These are phyloP conservation scores for Turritis glabra DNA, from an alignment of 345 rosid genomes.

Conservation along the genomic window DNA sequence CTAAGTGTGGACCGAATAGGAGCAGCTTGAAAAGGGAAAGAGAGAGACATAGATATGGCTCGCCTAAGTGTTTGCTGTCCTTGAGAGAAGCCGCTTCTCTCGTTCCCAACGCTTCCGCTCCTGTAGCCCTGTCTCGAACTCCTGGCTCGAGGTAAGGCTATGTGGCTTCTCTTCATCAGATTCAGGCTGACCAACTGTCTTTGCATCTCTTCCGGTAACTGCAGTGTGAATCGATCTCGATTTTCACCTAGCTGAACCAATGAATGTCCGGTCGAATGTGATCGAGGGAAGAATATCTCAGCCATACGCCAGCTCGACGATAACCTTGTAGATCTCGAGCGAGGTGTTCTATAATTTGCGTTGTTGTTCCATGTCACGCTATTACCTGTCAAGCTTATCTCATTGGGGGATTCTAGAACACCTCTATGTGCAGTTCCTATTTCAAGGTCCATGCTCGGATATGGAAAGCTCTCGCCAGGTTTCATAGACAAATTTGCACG, in stretches of 20 bases:
- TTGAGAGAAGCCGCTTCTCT: background rate
- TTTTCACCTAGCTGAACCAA: conserved; percentile 54
- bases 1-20: conserved; percentile 6
- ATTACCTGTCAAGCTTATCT: conserved; percentile 22
- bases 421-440: conserved; percentile 5
- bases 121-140: conserved; percentile 61
- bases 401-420: background rate
- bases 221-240: conserved; percentile 62
- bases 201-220: conserved; percentile 62
- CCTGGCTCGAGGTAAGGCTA: conserved; percentile 52
- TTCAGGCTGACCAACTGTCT: conserved; percentile 40
- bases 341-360: conserved; percentile 32
- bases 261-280: conserved; percentile 66
- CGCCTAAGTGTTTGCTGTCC: background rate
- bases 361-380: conserved; percentile 8
- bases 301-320: conserved; percentile 42
- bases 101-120: conserved; percentile 31
- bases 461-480: conserved; percentile 27
- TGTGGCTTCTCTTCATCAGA: conserved; percentile 45
- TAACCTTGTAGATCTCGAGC: conserved; percentile 59
- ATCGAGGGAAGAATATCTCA: conserved; percentile 49
- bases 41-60: conserved; percentile 11
- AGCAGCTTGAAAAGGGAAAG: conserved; percentile 23
- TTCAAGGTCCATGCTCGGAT: conserved; percentile 33
- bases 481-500: conserved; percentile 44